Percentiles rank a stretch among this genome's conserved stretches.
Conservation (phyloP, 2,329 filamentous ascomycete species). For the Aspergillus ustus region DNA sequence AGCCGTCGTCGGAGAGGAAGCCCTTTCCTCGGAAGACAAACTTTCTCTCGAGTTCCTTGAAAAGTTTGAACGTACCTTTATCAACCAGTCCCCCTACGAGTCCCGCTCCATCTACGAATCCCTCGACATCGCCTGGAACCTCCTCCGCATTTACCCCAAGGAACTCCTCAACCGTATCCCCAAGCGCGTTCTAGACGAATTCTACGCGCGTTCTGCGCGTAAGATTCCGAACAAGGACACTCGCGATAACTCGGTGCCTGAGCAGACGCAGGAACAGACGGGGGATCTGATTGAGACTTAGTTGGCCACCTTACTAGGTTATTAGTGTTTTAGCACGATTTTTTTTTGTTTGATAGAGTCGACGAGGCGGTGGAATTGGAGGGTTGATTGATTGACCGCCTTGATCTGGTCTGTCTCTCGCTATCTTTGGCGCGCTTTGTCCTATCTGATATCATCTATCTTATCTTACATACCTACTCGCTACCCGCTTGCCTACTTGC, state of each 20-base stretch:
- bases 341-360: not conserved
- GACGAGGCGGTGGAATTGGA: not conserved
- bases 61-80: slow-evolving; percentile 97
- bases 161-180: slow-evolving; percentile 95
- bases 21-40: slow-evolving; percentile 93
- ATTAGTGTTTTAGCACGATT: not conserved
- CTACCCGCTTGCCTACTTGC: not conserved
- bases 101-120: slow-evolving; percentile 89
- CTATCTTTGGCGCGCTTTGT: not conserved
- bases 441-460: no score
- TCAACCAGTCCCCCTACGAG: slow-evolving; percentile 90
- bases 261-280: slow-evolving; percentile 34
- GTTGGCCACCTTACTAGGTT: slow-evolving; percentile 6
- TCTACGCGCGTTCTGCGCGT: slow-evolving; percentile 66
- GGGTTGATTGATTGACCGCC: not conserved
- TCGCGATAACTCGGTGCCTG: slow-evolving; percentile 46
- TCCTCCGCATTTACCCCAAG: slow-evolving; percentile 97
- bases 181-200: slow-evolving; percentile 80
- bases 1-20: slow-evolving; percentile 98
- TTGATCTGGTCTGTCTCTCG: not conserved
- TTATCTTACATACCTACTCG: not conserved
- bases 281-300: slow-evolving; percentile 49
- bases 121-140: slow-evolving; percentile 92
- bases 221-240: slow-evolving; percentile 54
- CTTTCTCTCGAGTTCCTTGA: slow-evolving; percentile 96